Evolutionary conservation across 1,284 basidiomycete genomes (phyloP).

Genomic region (Puccinia novopanici): DNA sequence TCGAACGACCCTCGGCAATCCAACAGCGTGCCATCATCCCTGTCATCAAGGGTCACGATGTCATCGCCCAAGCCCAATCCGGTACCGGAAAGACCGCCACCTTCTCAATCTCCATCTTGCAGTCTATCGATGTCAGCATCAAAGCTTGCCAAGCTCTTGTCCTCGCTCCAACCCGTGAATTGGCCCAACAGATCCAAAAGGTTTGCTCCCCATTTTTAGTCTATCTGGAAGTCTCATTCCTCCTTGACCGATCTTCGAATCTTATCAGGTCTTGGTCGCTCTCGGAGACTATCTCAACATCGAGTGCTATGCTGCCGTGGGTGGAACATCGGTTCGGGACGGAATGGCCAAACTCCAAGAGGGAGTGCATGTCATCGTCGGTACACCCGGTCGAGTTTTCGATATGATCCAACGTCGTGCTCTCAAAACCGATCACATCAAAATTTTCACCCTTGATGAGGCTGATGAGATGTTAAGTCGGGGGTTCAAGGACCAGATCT

Average conservation of each 20-base stretch:
- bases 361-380: constrained; percentile 95
- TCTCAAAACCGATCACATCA: constrained; percentile 95
- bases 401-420: constrained; percentile 98
- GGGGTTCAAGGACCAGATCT: constrained; percentile 99
- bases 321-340: constrained; percentile 94
- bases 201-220: neutral
- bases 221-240: no score
- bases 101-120: constrained; percentile 65
- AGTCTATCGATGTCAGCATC: constrained; percentile 88
- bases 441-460: constrained; percentile 98
- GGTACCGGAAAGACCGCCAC: constrained; percentile 99
- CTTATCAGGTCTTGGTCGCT: constrained; percentile 71
- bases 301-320: constrained; percentile 98
- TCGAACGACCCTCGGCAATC: constrained; percentile 98
- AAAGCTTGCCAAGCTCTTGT: constrained; percentile 96
- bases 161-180: constrained; percentile 88
- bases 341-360: constrained; percentile 98
- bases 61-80: constrained; percentile 82
- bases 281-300: constrained; percentile 96
- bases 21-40: constrained; percentile 97
- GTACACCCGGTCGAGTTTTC: constrained; percentile 96
- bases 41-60: constrained; percentile 68
- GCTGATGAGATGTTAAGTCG: constrained; percentile 96
- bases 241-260: neutral
- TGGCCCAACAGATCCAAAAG: constrained; percentile 78